Evolutionary conservation across 495 filamentous ascomycete species (phyloP), one percentile per base, ranked within the genome.

Genomic region (Daldinia bambusicola): DNA sequence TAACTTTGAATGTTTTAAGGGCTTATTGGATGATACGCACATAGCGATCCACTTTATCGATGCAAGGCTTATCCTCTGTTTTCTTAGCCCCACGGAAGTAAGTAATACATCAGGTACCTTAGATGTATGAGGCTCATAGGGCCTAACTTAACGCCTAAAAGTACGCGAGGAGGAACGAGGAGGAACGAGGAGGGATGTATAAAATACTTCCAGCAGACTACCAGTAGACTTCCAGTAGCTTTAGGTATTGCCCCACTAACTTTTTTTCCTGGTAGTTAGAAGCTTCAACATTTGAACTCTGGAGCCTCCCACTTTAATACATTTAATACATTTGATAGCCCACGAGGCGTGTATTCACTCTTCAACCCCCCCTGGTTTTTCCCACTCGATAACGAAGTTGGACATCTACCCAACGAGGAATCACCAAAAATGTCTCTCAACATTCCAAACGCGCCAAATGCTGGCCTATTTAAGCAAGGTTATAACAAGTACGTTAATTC

Each of bases 401-500:
- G 31, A 32, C 34, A 55, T 45, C 16, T 64, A 38, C 55, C 53
- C 53, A 36, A 53, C 32, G 16, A n/a, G 31, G 68, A 48, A 32
- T 61, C 74, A 31, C 43, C 43, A 78, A 87, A 73, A 75, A 99
- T 99, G 95, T 98, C 95, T 76, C 88, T 99, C 75, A 91, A 94
- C 78, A 93, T 98, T 73, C 95, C 95, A 51, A 90, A 86, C 77
- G 96, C 95, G 71, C 95, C 96, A 56, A 95, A 97, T 78, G 89
- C 90, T 74, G 91, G 91, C 77, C 88, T 99, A 22, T 99, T 99
- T 88, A 98, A 98, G 83, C 85, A 89, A 78, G 95, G 95, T 70
- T 99, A 99, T 80, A 93, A 97, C 79, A 96, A 90, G 95, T 98
- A 88, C 77, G 87, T 78, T 43, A 86, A n/a, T n/a, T n/a, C n/a